Base-by-base conservation (phyloP, 441 rosid species). In the Adansonia gregorii region DNA sequence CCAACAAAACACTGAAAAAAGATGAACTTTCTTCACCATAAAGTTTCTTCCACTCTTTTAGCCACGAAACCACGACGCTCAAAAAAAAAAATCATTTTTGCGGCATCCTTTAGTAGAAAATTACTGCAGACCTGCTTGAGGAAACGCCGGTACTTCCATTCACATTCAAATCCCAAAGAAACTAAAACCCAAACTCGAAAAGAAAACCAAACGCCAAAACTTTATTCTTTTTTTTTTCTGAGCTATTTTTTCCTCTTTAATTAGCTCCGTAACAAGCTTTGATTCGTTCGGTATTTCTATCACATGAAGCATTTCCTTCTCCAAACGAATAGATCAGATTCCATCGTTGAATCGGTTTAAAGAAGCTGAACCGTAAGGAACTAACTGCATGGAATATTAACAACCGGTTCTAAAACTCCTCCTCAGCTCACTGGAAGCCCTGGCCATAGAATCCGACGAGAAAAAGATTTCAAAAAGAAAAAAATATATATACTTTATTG, bases 11-110 rank as follows among this genome's bases (percentile, higher is more conserved):
- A 61, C 41, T 3, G 41, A 27, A 61, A 61, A 61, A 74, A 83
- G 70, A 81, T 76, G 77, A 78, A 58, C 80, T 81, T 66, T 85
- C 51, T 76, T 82, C 52, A 80, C 58, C 79, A 79, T 56, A 71
- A 58, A 85, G 78, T 76, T 79, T 81, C 82, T 78, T 80, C 75
- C 63, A 80, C 31, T 31, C 83, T 72, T 60, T 73, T 39, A n/a
- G 78, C 74, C 60, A 71, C 19, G 22, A 73, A 70, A 46, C 55
- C 17, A 20, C 72, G 39, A 10, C 27, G 24, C 63, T 54, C 63
- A 31, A 35, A 71, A n/a, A n/a, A n/a, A n/a, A n/a, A n/a, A n/a
- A n/a, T n/a, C 61, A 17, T n/a, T 72, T 55, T n/a, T 11, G 76
- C 54, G 22, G 76, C 52, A 73, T 19, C 76, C 65, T 49, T 72